A percentile compares a stretch with the other conserved stretches of the same genome.
These are phyloP conservation scores for Carex littledalei DNA, from an alignment of 176 grass and related monocot species.

Conservation along the genomic window DNA sequence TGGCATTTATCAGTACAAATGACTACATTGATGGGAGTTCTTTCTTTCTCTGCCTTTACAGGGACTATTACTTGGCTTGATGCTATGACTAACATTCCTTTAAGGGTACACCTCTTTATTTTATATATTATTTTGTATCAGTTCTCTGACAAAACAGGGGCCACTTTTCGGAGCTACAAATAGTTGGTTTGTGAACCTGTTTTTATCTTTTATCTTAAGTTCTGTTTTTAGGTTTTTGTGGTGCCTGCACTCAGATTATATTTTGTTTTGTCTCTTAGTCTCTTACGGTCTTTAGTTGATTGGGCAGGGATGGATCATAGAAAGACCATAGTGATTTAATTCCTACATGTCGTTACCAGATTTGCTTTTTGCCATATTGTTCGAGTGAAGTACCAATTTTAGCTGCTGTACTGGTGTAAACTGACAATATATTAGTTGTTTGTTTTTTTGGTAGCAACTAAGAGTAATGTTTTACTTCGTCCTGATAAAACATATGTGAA, in stretches of 20 bases:
- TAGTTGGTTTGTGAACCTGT: not conserved
- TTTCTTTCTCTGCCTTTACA: conserved; percentile 34
- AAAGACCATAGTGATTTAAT: not conserved
- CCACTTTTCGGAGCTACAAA: not conserved
- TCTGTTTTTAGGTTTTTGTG: not conserved
- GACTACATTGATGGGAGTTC: not conserved
- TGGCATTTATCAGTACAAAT: conserved; percentile 2
- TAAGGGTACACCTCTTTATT: conserved; percentile 49
- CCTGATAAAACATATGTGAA: not conserved
- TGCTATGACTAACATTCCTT: conserved; percentile 86
- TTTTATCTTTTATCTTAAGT: not conserved
- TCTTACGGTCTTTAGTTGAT: not conserved
- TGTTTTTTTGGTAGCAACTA: not conserved
- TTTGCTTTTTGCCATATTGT: not conserved
- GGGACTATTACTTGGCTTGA: conserved; percentile 82
- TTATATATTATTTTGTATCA: not conserved
- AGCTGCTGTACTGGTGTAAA: not conserved
- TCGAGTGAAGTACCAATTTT: not conserved
- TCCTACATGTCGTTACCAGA: not conserved
- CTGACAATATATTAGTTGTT: not conserved
- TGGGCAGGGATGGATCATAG: not conserved
- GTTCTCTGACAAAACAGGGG: not conserved
- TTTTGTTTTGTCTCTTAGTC: not conserved
- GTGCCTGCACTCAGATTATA: not conserved
- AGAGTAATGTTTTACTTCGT: not conserved